Evolutionary conservation across 2,329 filamentous ascomycete genomes (phyloP).

Genomic region (Hortaea werneckii): DNA sequence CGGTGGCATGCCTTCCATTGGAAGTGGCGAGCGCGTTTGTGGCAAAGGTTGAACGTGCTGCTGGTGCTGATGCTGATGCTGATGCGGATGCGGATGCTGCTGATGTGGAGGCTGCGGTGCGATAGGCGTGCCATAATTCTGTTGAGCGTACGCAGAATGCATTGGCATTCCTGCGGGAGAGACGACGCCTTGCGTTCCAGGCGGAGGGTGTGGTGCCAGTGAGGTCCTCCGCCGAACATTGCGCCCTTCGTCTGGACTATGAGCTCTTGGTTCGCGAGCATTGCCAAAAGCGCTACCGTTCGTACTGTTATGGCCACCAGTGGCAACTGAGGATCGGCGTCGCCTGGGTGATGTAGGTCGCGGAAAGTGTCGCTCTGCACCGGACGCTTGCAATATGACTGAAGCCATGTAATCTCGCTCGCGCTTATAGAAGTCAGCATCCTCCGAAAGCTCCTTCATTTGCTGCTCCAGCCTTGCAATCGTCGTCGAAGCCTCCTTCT

Average conservation of each 20-base stretch:
- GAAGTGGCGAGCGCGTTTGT: constrained; percentile 12
- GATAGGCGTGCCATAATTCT: constrained; percentile 11
- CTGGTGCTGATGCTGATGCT: too few species aligned
- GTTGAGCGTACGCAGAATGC: constrained; percentile 10
- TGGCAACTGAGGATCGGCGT: constrained; percentile 13
- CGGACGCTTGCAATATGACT: constrained; percentile 51
- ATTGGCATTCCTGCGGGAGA: constrained; percentile 3
- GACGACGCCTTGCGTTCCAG: constrained; percentile 9
- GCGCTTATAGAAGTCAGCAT: constrained; percentile 62
- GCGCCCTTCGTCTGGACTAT: constrained; percentile 18
- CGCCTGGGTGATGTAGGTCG: constrained; percentile 34
- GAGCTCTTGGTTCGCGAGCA: constrained; percentile 12
- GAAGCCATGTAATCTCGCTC: constrained; percentile 64
- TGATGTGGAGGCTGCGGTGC: constrained; percentile 12
- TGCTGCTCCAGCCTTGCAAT: constrained; percentile 61
- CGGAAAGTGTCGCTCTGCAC: constrained; percentile 36
- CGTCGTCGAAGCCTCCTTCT: constrained; percentile 59
- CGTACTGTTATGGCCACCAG: constrained; percentile 2
- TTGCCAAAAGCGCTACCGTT: constrained; percentile 11
- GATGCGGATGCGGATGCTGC: constrained; percentile 8
- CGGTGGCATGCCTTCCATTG: constrained; percentile 7
- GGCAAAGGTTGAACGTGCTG: constrained; percentile 7
- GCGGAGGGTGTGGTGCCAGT: constrained; percentile 15
- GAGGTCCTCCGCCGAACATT: constrained; percentile 20
- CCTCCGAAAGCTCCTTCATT: constrained; percentile 55